Base-by-base conservation (phyloP, 306 rosid genomes). In the Abrus precatorius region DNA sequence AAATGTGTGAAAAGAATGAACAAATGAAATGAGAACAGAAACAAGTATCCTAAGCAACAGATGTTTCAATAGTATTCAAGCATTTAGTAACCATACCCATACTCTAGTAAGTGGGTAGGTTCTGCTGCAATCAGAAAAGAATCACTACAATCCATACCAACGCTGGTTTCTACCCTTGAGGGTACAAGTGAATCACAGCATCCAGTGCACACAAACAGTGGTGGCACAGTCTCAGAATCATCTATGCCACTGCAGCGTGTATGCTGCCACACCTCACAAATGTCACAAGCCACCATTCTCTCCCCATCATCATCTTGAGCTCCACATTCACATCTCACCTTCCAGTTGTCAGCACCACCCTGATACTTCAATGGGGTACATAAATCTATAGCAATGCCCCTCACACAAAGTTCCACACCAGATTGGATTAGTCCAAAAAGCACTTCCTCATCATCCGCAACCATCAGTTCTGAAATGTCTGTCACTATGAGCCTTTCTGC, bases 251-350 rank as follows among this genome's bases (percentile, higher is more conserved):
- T 76, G 64, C 97, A 92, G 13, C 94, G 83, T 12, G 93, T 92
- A 81, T 92, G 95, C 84, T 91, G 93, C 98, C 98, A 94, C 30
- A 91, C 92, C 77, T 91, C 95, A 52, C 98, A 94, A 53, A 92
- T 88, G 67, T 92, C 97, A 40, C 98, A 94, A 6, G 93, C 87
- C 70, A 94, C 95, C 97, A 94, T 94, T 67, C 97, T 87, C 83
- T 94, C 97, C 3, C 98, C 98, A 54, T 92, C 97, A 68, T 94
- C 98, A 61, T 91, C 97, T 11, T 80, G 81, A 3, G 98, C 97
- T 6, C 98, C 98, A 67, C 98, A 94, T 32, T 82, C 93, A 69
- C 98, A 92, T 33, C 83, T 82, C 83, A 92, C 98, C 84, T 80
- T 85, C 97, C 97, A 91, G 7, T 84, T 89, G 36, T 92, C 93